Evolutionary conservation across 257 asterid species (phyloP), one percentile per base, ranked within the genome.

Genomic region (Handroanthus guayacan): DNA sequence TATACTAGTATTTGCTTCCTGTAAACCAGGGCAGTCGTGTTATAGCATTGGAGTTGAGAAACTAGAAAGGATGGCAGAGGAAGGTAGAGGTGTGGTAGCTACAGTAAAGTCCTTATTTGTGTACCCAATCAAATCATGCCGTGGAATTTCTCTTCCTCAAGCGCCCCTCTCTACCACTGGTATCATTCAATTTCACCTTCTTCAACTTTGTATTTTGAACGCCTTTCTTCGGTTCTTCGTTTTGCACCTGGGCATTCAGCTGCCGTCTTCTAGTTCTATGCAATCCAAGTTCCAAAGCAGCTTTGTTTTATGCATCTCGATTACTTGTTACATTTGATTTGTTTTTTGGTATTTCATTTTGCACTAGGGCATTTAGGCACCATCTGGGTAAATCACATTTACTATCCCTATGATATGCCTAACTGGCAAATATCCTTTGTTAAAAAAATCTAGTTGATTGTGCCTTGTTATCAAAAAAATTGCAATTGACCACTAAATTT

Each of bases 81-180:
- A 38, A n/a, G 61, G n/a, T 11, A 5, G 34, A 5, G 61, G 52
- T 12, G 74, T 36, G 39, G 85, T 41, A 65, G 90, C 87, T 5
- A 81, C 55, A 11, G 95, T 94, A 55, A 83, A 79, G 45, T 85
- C 97, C 9, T 80, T 94, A 13, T 79, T 81, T 8, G 83, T 94
- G n/a, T 91, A 91, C 71, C 98, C 98, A 8, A 88, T 94, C 68
- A 94, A 94, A 80, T 94, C 98, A 11, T 94, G 98, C 91, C 89
- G 94, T 1, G 95, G 97, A 31, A 86, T 91, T 69, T 90, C 91
- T 38, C 81, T 91, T 81, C 78, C 87, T 63, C 87, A 81, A 50
- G 98, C 97, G 37, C 89, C 97, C 5, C 71, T 91, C 37, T 55
- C 88, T 76, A 48, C 95, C 66, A 90, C 94, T 36, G 97, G 98